These are phyloP conservation scores for Pseudozyma tsukubaensis DNA, from an alignment of 1,284 basidiomycete genomes.

Conservation along the genomic window DNA sequence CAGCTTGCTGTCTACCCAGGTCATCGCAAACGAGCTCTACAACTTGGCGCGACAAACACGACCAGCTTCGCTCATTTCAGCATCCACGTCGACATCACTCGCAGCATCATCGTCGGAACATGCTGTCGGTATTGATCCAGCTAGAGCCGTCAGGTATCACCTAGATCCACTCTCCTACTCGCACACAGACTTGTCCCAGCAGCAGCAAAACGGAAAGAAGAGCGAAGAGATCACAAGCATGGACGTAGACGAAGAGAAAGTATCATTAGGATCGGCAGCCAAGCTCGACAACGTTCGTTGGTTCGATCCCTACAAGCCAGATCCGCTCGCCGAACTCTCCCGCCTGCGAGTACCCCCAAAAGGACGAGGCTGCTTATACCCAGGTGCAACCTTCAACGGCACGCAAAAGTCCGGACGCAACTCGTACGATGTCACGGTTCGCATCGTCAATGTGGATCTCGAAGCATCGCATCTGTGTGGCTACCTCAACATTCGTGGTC, in stretches of 20 bases:
- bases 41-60: slow-evolving; percentile 20
- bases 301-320: slow-evolving; percentile 52
- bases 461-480: slow-evolving; percentile 62
- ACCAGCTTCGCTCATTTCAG: slow-evolving; percentile 26
- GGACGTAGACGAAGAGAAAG: slow-evolving; percentile 11
- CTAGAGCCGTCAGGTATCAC: slow-evolving; percentile 33
- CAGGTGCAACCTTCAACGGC: slow-evolving; percentile 63
- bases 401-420: slow-evolving; percentile 62
- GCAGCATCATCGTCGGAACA: slow-evolving; percentile 22
- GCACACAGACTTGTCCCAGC: not conserved
- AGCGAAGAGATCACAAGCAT: slow-evolving; percentile 4
- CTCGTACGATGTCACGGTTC: slow-evolving; percentile 64
- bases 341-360: slow-evolving; percentile 36
- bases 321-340: slow-evolving; percentile 51
- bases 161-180: slow-evolving; percentile 16
- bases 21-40: slow-evolving; percentile 39
- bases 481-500: slow-evolving; percentile 66
- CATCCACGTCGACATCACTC: slow-evolving; percentile 34
- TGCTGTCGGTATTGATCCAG: slow-evolving; percentile 18
- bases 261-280: slow-evolving; percentile 11
- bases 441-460: slow-evolving; percentile 65
- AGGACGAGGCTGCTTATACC: slow-evolving; percentile 58
- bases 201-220: not conserved
- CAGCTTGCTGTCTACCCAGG: slow-evolving; percentile 30
- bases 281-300: slow-evolving; percentile 34